Conservation (phyloP, 257 asterid genomes). For the Solanum lignicaule region DNA sequence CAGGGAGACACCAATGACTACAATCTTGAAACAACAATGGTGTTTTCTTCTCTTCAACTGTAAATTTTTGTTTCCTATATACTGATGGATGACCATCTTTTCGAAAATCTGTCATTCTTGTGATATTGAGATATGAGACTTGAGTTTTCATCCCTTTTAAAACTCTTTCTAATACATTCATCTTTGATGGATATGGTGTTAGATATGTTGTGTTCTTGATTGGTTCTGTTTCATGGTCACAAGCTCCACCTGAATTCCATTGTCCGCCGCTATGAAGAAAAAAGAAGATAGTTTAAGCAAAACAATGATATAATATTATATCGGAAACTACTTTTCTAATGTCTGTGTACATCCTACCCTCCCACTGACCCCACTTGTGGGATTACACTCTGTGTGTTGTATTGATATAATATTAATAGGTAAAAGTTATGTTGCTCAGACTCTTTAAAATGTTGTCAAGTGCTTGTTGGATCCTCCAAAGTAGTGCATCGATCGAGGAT, state of each 20-base stretch:
- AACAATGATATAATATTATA: background rate
- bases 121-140: slow-evolving; percentile 42
- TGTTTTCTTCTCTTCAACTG: slow-evolving; percentile 28
- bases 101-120: slow-evolving; percentile 53
- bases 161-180: slow-evolving; percentile 37
- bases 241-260: slow-evolving; percentile 69
- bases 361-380: background rate
- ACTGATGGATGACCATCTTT: slow-evolving; percentile 67
- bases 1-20: slow-evolving; percentile 88
- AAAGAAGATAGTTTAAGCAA: background rate
- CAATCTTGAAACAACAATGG: slow-evolving; percentile 48
- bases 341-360: background rate
- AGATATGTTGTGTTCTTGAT: slow-evolving; percentile 40
- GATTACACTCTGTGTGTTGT: background rate
- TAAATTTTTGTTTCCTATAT: slow-evolving; percentile 34
- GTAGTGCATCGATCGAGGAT: background rate
- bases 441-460: background rate
- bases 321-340: background rate
- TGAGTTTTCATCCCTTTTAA: slow-evolving; percentile 31
- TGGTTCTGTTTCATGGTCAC: slow-evolving; percentile 50
- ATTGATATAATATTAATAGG: background rate
- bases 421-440: background rate
- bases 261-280: slow-evolving; percentile 47
- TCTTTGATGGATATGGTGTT: slow-evolving; percentile 33
- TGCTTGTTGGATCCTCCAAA: background rate